A percentile compares a stretch with the other conserved stretches of the same genome.
Conservation (phyloP, 139 green algal species). For the Zygnema cylindricum region DNA sequence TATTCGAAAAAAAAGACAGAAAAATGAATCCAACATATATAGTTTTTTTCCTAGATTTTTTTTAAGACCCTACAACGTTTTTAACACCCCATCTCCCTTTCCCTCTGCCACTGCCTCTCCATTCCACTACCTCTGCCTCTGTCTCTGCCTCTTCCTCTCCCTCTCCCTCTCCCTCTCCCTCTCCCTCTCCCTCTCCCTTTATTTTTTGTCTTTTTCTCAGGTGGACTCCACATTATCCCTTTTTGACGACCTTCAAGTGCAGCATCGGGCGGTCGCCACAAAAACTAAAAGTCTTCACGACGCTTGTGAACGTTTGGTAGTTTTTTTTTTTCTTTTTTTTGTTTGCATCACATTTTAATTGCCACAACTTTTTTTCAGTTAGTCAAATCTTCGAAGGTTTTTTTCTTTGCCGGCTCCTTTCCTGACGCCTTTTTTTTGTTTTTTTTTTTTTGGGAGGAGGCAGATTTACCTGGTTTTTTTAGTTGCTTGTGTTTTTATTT, state of each 20-base stretch:
- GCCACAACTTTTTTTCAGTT: no score
- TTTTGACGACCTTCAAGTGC: conserved; percentile 54
- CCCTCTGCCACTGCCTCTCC: background rate
- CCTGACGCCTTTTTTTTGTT: no score
- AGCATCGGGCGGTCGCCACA: conserved; percentile 50
- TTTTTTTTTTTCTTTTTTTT: no score
- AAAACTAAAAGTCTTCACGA: conserved; percentile 59
- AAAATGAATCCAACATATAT: no score
- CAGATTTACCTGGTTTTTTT: no score
- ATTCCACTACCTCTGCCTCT: background rate
- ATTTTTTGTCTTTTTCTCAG: conserved; percentile 12
- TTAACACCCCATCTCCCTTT: background rate
- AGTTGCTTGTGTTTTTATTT: no score
- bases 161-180: conserved; percentile 8
- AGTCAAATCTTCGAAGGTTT: no score
- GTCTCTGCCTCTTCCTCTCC: background rate
- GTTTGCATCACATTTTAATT: no score
- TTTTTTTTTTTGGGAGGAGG: no score
- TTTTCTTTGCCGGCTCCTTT: no score
- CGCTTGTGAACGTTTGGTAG: conserved; percentile 58
- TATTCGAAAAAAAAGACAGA: background rate
- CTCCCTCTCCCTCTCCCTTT: conserved; percentile 9
- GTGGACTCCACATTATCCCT: conserved; percentile 51
- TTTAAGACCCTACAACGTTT: no score
- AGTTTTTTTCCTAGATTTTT: no score